These are phyloP conservation scores for Ganoderma lingzhi DNA, from an alignment of 1,284 basidiomycete species.

Conservation along the genomic window DNA sequence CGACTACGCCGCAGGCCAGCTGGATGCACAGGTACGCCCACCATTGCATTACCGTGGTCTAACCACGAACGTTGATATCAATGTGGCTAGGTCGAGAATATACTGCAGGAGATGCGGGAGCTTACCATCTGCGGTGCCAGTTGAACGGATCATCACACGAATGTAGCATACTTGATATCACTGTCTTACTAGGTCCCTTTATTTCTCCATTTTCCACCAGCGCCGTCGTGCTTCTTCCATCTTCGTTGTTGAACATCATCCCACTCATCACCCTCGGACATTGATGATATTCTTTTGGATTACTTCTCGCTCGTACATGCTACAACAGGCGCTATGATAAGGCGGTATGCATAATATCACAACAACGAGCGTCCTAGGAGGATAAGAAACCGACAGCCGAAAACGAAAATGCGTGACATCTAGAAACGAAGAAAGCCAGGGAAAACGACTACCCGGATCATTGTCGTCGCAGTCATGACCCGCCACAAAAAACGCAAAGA, in stretches of 20 bases:
- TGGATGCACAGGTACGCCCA: constrained; percentile 85
- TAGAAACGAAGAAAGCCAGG: not conserved
- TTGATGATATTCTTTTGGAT: not conserved
- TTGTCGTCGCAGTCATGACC: not conserved
- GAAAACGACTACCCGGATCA: not conserved
- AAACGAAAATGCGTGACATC: not conserved
- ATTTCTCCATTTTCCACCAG: not conserved
- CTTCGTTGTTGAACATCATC: not conserved
- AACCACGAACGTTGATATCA: not conserved
- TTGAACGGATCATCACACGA: constrained; percentile 33
- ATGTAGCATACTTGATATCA: constrained; percentile 22
- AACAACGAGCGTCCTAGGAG: not conserved
- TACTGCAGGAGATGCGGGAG: constrained; percentile 96
- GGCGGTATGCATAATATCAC: not conserved
- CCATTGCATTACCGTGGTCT: not conserved
- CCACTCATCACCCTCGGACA: not conserved
- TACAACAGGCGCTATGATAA: not conserved
- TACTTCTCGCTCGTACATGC: not conserved
- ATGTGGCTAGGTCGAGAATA: constrained; percentile 73
- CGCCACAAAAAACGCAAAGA: not conserved
- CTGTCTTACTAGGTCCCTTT: constrained; percentile 1
- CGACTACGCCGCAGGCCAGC: constrained; percentile 95
- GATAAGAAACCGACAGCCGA: not conserved
- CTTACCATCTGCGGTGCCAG: constrained; percentile 86
- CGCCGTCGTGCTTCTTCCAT: not conserved